Percentiles rank a stretch among this genome's conserved stretches.
These are phyloP conservation scores for Sphaerostilbella broomeana DNA, from an alignment of 2,329 filamentous ascomycete species.

Conservation along the genomic window DNA sequence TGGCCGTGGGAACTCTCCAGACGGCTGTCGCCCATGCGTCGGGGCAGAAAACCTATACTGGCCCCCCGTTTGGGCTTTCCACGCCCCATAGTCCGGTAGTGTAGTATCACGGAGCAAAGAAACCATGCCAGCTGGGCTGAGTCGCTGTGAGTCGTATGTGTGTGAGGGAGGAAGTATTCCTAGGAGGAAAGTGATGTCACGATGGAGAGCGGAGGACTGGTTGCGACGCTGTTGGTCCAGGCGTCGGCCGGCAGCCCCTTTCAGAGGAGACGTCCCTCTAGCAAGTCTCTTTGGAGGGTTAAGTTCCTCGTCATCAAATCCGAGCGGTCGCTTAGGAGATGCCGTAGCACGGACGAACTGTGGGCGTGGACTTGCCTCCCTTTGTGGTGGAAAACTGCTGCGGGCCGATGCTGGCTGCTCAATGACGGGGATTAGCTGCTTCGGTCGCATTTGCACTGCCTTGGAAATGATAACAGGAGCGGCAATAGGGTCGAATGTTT, in stretches of 20 bases:
- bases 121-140: constrained; percentile 66
- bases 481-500: constrained; percentile 71
- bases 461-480: constrained; percentile 82
- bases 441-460: constrained; percentile 66
- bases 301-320: constrained; percentile 63
- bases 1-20: constrained; percentile 40
- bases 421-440: constrained; percentile 46
- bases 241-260: constrained; percentile 79
- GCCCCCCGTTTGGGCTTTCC: constrained; percentile 40
- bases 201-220: constrained; percentile 62
- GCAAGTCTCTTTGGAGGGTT: constrained; percentile 78
- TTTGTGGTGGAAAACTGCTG: constrained; percentile 36
- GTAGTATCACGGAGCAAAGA: constrained; percentile 62
- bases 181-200: constrained; percentile 58
- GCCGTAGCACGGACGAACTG: constrained; percentile 42
- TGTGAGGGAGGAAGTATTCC: constrained; percentile 69
- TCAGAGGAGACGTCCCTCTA: constrained; percentile 86
- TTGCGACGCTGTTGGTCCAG: constrained; percentile 69
- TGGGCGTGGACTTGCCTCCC: constrained; percentile 40
- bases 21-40: constrained; percentile 34
- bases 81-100: constrained; percentile 54
- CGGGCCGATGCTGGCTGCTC: constrained; percentile 43
- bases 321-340: constrained; percentile 57
- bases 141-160: constrained; percentile 62
- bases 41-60: constrained; percentile 30